Percentiles rank a stretch among this genome's conserved stretches.
Evolutionary conservation across 495 filamentous ascomycete genomes (phyloP).

Genomic region (Amphirosellinia nigrospora): DNA sequence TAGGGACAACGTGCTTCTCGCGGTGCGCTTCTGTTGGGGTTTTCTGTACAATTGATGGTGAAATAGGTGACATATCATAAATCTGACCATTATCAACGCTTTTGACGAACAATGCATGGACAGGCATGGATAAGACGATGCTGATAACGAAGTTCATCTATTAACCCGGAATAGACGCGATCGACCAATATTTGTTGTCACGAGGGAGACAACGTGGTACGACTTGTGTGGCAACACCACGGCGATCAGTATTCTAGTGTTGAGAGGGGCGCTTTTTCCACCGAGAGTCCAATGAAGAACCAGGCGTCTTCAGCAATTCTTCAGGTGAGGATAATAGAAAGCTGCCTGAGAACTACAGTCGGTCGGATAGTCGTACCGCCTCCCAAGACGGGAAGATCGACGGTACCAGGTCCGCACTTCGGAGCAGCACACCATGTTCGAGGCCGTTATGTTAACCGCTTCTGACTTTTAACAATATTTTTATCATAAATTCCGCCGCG

Average conservation of each 20-base stretch:
- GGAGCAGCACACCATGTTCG: not conserved
- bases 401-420: constrained; percentile 12
- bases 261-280: not conserved
- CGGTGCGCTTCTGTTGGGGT: not conserved
- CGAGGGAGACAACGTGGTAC: constrained; percentile 23
- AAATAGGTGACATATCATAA: constrained; percentile 5
- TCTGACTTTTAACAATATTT: not conserved
- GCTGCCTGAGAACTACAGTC: not conserved
- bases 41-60: not conserved
- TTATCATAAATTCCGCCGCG: not conserved
- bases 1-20: not conserved
- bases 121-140: constrained; percentile 5
- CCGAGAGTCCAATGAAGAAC: constrained; percentile 11
- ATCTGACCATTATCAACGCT: constrained; percentile 12
- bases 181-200: constrained; percentile 21
- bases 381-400: constrained; percentile 20
- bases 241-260: constrained; percentile 22
- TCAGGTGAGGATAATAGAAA: constrained; percentile 13
- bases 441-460: not conserved
- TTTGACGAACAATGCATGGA: constrained; percentile 9
- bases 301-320: too few relatives aligned
- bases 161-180: constrained; percentile 13
- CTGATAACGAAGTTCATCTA: not conserved
- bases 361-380: not conserved
- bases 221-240: constrained; percentile 23